These are phyloP conservation scores for Flaveria ramosissima DNA, from an alignment of 129 eudicot species.

Conservation along the genomic window DNA sequence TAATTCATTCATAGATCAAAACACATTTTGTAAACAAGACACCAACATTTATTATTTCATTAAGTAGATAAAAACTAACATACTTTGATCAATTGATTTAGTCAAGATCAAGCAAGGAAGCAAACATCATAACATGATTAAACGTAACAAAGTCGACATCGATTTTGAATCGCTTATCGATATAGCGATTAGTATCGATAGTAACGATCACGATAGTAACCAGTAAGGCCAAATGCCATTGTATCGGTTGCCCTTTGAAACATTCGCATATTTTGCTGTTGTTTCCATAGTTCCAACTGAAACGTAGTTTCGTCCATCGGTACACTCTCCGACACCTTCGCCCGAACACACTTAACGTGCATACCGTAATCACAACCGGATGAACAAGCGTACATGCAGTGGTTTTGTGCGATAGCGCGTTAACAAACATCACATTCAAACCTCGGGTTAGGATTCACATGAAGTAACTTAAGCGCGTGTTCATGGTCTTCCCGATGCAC, in stretches of 20 bases:
- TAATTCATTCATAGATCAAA: too few relatives aligned
- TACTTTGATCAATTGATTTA: background rate
- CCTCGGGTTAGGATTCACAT: background rate
- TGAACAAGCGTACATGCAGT: constrained; percentile 28
- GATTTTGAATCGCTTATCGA: background rate
- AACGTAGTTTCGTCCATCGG: constrained; percentile 23
- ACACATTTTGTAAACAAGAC: too few relatives aligned
- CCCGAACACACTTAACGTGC: constrained; percentile 24
- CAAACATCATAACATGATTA: background rate
- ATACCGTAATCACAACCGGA: constrained; percentile 33
- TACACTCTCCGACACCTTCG: constrained; percentile 8
- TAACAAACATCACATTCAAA: constrained; percentile 28
- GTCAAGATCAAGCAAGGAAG: background rate
- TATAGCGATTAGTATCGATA: background rate
- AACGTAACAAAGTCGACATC: background rate
- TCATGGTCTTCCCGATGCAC: constrained; percentile 22
- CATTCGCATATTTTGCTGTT: constrained; percentile 21
- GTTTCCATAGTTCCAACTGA: constrained; percentile 27
- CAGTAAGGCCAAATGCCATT: background rate
- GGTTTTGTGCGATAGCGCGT: background rate
- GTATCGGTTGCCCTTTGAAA: constrained; percentile 10
- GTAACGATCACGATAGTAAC: constrained; percentile 1
- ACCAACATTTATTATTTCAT: too few relatives aligned
- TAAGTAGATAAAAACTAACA: background rate
- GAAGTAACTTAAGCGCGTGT: constrained; percentile 20